Percentiles rank a stretch among this genome's conserved stretches.
Evolutionary conservation across 2,329 filamentous ascomycete genomes (phyloP).

Genomic region (Cordyceps militaris): DNA sequence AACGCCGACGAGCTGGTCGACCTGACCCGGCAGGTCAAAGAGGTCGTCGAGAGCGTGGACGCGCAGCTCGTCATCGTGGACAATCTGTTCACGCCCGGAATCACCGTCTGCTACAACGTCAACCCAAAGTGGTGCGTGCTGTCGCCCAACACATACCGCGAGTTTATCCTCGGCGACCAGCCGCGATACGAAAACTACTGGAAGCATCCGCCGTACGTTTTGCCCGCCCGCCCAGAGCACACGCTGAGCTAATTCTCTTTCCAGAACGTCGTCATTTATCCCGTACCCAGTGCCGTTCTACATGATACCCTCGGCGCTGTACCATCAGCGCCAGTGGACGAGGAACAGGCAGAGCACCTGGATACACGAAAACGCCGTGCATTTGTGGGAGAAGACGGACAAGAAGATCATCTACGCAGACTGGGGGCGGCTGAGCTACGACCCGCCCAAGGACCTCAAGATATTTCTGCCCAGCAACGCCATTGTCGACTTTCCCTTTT

Average conservation of each 20-base stretch:
- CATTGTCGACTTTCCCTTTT: slow-evolving; percentile 25
- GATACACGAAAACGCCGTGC: slow-evolving; percentile 1
- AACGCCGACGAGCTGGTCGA: slow-evolving; percentile 6
- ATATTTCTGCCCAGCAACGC: slow-evolving; percentile 7
- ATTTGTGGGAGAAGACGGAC: neutral
- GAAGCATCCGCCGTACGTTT: slow-evolving; percentile 11
- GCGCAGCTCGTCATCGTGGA: slow-evolving; percentile 12
- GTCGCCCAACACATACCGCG: slow-evolving; percentile 14
- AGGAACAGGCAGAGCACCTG: neutral
- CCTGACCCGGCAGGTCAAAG: slow-evolving; percentile 1
- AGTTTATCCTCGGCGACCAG: slow-evolving; percentile 10
- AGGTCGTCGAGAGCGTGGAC: neutral
- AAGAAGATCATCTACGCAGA: neutral
- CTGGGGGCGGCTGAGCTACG: neutral
- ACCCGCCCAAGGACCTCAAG: neutral
- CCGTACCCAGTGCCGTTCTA: neutral
- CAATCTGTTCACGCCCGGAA: slow-evolving; percentile 12
- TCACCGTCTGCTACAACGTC: slow-evolving; percentile 10
- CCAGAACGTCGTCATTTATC: neutral
- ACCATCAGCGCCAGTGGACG: neutral
- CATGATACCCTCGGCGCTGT: neutral
- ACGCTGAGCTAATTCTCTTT: no score
- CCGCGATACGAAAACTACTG: slow-evolving; percentile 1
- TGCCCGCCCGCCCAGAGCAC: neutral
- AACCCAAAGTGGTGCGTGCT: slow-evolving; percentile 10